Evolutionary conservation across 1,284 basidiomycete species (phyloP), one percentile per base, ranked within the genome.

Genomic region (Malassezia obtusa): DNA sequence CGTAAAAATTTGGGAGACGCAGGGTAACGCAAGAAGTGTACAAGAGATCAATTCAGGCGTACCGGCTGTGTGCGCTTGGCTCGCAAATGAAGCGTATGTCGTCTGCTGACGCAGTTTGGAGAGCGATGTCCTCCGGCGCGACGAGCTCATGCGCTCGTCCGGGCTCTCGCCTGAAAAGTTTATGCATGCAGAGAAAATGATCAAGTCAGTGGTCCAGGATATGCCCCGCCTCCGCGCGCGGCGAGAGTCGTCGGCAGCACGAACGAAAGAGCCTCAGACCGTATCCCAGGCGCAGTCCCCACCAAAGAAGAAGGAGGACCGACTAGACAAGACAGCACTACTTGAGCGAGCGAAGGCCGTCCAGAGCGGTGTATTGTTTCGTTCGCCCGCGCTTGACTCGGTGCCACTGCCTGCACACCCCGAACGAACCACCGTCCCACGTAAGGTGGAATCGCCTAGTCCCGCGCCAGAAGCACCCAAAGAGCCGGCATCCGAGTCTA

Each of bases 1-100:
- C 12, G 53, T 56, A 2, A 50, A 50, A 25, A 32, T 56, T 10
- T 56, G 53, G 53, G 53, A 50, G 24, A 39, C 40, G 24, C 47
- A 56, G 19, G 53, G 53, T 7, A 56, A 56, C 46, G 47, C 53
- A 9, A 40, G 53, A 30, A 45, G 48, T 15, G 30, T 44, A 11
- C 41, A 56, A 36, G 48, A 56, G 19, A 31, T 56, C 12, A 38
- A 24, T 21, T 24, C 36, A 0, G 46, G 53, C 17, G 31, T 56
- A 7, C 35, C 39, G 8, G 48, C 53, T 2, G 25, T 50, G 6
- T 56, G 53, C 30, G 53, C 45, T 7, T 50, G 41, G 48, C 48
- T 56, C 7, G 53, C 53, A 7, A 31, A 40, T n/a, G 53, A 56
- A n/a, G 33, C 17, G 47, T 54, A 33, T 43, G 52, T 54, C 8